Base-by-base conservation (phyloP, 2,329 filamentous ascomycete genomes). In the Lachnellula arida region DNA sequence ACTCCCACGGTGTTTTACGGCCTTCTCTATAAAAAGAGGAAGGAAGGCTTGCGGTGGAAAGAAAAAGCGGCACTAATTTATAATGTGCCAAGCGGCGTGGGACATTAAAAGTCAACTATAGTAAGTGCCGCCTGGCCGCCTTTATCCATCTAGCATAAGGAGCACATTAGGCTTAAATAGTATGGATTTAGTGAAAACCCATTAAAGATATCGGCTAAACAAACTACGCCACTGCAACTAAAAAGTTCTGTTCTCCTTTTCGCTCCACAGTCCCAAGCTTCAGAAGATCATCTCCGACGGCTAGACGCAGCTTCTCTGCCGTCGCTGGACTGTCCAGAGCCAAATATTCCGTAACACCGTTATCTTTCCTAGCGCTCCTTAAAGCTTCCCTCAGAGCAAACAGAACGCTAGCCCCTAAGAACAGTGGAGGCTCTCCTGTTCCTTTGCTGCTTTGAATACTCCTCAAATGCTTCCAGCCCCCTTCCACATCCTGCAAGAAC, bases 371-470 rank as follows among this genome's bases (percentile, higher is more conserved):
- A 23, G 89, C 89, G 15, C 87, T 82, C 73, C 87, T 89, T 49
- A 96, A 75, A 39, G 91, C 91, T 71, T 96, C 90, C 47, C 91
- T 78, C 59, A 96, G 91, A 0, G 90, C 91, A 68, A 96, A 96
- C 77, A 96, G 94, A 0, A 95, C 90, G 0, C 81, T 80, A 60
- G 84, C 88, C 37, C 91, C 91, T 85, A 96, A 85, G 72, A 96
- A 96, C 28, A 88, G 73, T 11, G 86, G 86, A 48, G 84, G 85
- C 69, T 89, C 84, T 22, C 86, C 91, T 7, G 95, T 88, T 43
- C 91, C 91, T 14, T 91, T 77, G 60, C 84, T 88, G 34, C 90
- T 79, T 76, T 95, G 89, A 62, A 96, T 94, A 0, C 91, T 95
- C 43, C 89, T 79, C 58, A 96, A 75, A 67, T 95, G 87, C 74